Conservation (phyloP, 768 basidiomycete genomes). For the Boletus huronensis region DNA sequence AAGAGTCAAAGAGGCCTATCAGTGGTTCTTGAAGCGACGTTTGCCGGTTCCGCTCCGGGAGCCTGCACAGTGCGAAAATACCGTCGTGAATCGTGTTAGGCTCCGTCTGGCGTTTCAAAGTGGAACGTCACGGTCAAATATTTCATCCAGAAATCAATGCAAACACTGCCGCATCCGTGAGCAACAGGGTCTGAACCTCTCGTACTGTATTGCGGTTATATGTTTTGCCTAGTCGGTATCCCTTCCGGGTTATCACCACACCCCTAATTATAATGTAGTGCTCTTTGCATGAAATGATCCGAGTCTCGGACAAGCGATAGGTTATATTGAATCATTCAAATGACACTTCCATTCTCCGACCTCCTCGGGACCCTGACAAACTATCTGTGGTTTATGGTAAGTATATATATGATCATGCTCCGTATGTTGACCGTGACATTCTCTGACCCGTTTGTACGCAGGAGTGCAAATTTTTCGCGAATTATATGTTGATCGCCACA, state of each 20-base stretch:
- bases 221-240: background rate
- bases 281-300: background rate
- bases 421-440: background rate
- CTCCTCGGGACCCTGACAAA: background rate
- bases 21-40: background rate
- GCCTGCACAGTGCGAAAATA: background rate
- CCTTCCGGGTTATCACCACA: background rate
- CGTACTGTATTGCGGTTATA: background rate
- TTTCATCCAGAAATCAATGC: background rate
- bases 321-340: too few relatives aligned
- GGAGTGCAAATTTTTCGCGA: background rate
- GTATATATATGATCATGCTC: background rate
- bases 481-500: background rate
- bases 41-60: background rate
- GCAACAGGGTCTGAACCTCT: background rate
- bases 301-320: background rate
- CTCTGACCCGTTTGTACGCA: background rate
- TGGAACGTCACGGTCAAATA: too few relatives aligned
- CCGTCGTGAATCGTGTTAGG: background rate
- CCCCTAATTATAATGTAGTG: background rate
- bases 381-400: background rate
- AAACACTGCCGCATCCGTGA: too few relatives aligned
- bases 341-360: background rate
- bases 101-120: too few relatives aligned
- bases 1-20: background rate